A percentile compares a stretch with the other conserved stretches of the same genome.
These are phyloP conservation scores for Limonium bicolor DNA, from an alignment of 148 eudicot species.

Conservation along the genomic window DNA sequence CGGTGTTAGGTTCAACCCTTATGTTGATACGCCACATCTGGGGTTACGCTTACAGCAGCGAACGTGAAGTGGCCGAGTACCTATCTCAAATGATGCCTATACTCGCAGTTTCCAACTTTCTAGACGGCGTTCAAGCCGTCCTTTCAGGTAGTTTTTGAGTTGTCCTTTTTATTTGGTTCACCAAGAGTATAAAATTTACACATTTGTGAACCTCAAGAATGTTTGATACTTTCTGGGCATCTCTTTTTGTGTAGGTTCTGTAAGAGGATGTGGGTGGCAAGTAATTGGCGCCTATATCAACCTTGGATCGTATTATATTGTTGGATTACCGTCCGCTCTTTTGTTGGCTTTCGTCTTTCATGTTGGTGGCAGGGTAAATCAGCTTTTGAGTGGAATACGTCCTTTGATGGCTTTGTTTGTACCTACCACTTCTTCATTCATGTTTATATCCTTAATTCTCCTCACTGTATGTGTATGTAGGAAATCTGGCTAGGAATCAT, in stretches of 20 bases:
- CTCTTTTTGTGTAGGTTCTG: constrained; percentile 41
- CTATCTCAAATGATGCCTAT: constrained; percentile 34
- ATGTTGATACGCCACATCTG: constrained; percentile 33
- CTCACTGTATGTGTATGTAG: no score
- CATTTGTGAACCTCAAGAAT: no score
- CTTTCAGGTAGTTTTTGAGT: constrained; percentile 62
- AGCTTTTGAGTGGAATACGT: background rate
- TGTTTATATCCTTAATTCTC: no score
- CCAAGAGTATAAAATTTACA: no score
- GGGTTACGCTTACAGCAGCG: constrained; percentile 49
- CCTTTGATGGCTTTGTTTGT: no score
- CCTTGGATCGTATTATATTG: constrained; percentile 74
- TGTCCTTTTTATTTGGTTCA: no score
- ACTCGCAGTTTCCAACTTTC: constrained; percentile 12
- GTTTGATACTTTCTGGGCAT: no score
- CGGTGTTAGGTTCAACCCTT: constrained; percentile 12
- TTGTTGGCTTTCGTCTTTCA: constrained; percentile 57
- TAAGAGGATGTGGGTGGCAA: constrained; percentile 81
- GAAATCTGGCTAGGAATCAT: constrained; percentile 79
- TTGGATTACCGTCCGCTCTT: constrained; percentile 65
- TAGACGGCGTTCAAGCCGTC: constrained; percentile 36
- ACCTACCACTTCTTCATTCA: no score
- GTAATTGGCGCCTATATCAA: constrained; percentile 66
- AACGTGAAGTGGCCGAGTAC: constrained; percentile 32
- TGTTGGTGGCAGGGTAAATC: constrained; percentile 51